Percentiles rank a stretch among this genome's conserved stretches.
phyloP scores from a whole-genome alignment of 768 basidiomycete genomes.

The Pisolithus sp. region DNA sequence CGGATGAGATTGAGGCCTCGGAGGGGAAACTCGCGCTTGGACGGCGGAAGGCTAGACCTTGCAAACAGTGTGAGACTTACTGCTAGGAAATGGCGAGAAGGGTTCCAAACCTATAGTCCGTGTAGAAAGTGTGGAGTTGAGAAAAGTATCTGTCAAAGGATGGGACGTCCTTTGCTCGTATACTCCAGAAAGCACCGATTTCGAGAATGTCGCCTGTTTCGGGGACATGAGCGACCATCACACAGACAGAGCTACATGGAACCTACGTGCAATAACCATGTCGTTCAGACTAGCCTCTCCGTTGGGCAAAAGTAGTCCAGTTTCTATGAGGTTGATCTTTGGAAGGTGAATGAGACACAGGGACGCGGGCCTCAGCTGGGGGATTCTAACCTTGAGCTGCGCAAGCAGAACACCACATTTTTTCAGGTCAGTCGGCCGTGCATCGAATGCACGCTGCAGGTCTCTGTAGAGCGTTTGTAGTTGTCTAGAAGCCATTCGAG shows the following conservation, averaged over 20 bases:
- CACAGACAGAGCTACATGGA: neutral
- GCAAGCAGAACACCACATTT: constrained; percentile 57
- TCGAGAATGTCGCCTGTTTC: constrained; percentile 85
- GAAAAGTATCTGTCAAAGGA: constrained; percentile 95
- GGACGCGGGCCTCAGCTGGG: neutral
- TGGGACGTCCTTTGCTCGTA: constrained; percentile 80
- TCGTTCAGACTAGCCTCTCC: constrained; percentile 58
- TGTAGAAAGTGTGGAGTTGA: constrained; percentile 86
- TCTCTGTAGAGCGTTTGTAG: constrained; percentile 59
- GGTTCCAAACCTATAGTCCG: constrained; percentile 58
- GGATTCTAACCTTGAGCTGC: constrained; percentile 66
- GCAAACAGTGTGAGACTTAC: neutral
- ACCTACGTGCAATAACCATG: constrained; percentile 68
- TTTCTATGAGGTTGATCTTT: constrained; percentile 72
- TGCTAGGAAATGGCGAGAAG: neutral
- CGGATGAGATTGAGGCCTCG: constrained; percentile 93
- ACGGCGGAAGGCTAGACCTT: constrained; percentile 73
- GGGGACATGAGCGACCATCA: neutral
- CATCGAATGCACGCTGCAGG: constrained; percentile 59
- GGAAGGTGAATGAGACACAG: constrained; percentile 1
- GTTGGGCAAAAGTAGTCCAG: constrained; percentile 71
- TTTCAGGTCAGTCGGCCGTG: constrained; percentile 61
- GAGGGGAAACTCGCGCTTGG: constrained; percentile 81
- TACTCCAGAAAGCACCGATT: constrained; percentile 91
- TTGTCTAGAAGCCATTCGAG: constrained; percentile 43